Evolutionary conservation across 768 basidiomycete genomes (phyloP).

Genomic region (Tylopilus cervinicoccineus): DNA sequence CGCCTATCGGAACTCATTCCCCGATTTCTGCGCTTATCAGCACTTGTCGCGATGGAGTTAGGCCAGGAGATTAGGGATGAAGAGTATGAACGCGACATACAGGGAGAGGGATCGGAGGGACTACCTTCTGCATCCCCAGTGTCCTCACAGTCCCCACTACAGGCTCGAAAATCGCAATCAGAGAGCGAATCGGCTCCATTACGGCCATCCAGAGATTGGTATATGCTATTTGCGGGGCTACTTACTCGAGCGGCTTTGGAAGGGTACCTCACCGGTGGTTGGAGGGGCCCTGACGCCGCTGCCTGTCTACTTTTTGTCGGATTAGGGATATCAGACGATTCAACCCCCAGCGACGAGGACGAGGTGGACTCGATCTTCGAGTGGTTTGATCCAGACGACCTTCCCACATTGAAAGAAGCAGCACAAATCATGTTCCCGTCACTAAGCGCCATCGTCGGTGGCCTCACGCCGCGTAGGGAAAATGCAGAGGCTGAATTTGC

Average conservation of each 20-base stretch:
- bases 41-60: constrained; percentile 73
- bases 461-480: constrained; percentile 33
- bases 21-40: constrained; percentile 73
- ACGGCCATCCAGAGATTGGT: constrained; percentile 75
- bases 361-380: constrained; percentile 42
- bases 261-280: constrained; percentile 78
- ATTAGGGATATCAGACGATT: constrained; percentile 40
- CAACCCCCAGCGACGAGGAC: constrained; percentile 27
- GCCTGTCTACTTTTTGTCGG: constrained; percentile 75
- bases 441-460: constrained; percentile 30
- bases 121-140: constrained; percentile 8
- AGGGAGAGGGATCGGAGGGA: constrained; percentile 23
- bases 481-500: constrained; percentile 69
- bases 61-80: constrained; percentile 65
- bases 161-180: constrained; percentile 24
- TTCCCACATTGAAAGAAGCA: constrained; percentile 66
- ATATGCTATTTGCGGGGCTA: constrained; percentile 70
- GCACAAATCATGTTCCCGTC: constrained; percentile 66
- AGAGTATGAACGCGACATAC: constrained; percentile 37
- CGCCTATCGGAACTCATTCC: constrained; percentile 63
- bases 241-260: constrained; percentile 82
- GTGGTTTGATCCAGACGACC: constrained; percentile 71
- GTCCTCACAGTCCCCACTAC: constrained; percentile 12
- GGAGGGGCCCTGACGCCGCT: constrained; percentile 67
- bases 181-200: constrained; percentile 48